A percentile compares a stretch with the other conserved stretches of the same genome.
These are phyloP conservation scores for Myochromella boudieri DNA, from an alignment of 768 basidiomycete genomes.

Conservation along the genomic window DNA sequence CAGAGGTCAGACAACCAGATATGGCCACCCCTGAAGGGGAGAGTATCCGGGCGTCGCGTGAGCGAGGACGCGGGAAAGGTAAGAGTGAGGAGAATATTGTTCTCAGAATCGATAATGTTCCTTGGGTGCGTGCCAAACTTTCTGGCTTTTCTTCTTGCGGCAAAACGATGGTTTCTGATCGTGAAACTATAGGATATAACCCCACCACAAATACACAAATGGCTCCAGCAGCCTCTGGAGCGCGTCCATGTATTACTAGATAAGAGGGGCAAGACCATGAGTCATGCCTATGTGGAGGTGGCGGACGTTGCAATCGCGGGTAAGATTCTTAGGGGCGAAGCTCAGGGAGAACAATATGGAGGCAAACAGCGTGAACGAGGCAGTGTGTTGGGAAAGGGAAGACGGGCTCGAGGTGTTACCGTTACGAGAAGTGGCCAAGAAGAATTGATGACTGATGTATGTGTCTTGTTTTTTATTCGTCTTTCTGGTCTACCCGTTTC, in stretches of 20 bases:
- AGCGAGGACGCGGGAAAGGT: constrained; percentile 8
- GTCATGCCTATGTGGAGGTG: constrained; percentile 83
- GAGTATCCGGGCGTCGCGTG: constrained; percentile 7
- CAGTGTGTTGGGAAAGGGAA: constrained; percentile 73
- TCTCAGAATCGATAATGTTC: constrained; percentile 84
- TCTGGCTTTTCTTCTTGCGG: background rate
- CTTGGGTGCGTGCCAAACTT: constrained; percentile 61
- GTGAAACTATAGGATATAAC: constrained; percentile 68
- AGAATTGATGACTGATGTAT: constrained; percentile 78
- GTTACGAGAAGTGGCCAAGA: constrained; percentile 78
- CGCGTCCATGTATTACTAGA: constrained; percentile 81
- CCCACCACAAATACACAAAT: constrained; percentile 64
- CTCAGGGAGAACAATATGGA: constrained; percentile 35
- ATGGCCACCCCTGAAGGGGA: constrained; percentile 7
- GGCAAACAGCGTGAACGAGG: constrained; percentile 39
- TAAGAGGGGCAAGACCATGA: constrained; percentile 77
- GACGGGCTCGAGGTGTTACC: constrained; percentile 80
- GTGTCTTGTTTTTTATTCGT: constrained; percentile 22
- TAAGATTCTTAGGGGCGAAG: constrained; percentile 62
- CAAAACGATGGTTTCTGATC: background rate
- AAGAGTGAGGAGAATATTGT: constrained; percentile 51
- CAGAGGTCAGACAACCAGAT: background rate
- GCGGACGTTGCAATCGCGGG: constrained; percentile 59
- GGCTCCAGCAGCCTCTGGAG: constrained; percentile 70
- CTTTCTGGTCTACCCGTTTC: background rate